Evolutionary conservation across 2,329 filamentous ascomycete species (phyloP), one percentile per base, ranked within the genome.

Genomic region (Stagonosporopsis cucurbitacearum): DNA sequence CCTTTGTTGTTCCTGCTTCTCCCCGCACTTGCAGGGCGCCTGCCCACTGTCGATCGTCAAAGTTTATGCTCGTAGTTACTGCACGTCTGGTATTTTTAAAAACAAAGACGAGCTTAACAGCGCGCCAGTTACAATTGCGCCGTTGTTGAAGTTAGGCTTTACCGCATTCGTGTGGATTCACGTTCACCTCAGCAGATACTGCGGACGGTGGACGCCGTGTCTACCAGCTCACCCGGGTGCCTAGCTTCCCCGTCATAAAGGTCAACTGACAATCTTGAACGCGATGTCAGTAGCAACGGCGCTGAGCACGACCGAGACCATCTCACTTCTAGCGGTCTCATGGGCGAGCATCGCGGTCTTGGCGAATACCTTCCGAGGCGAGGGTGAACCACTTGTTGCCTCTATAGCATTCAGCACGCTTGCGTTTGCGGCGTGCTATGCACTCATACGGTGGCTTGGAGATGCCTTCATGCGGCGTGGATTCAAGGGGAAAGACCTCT

Each of bases 391-490:
- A 33, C 84, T 99, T 67, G 83, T 96, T 64, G 94, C 92, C 9
- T 96, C 92, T 1, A 80, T 96, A 53, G 91, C 93, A 15, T 89
- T 98, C 67, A 95, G 91, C 69, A 86, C 89, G 20, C 81, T 96
- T 63, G 92, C 91, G 32, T 99, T 96, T 74, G 82, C 88, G 4
- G 86, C 89, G 43, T 87, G 87, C 58, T 98, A 91, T 76, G 87
- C 90, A 68, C 86, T 97, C 79, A 94, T 98, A 76, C 84, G 90
- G 80, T 98, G 94, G 94, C 88, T 97, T 6, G 94, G 94, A 1
- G 88, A 91, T 52, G 88, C 90, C 1, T 98, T 99, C 75, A 88
- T 97, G 73, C 87, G 85, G 65, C 91, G 91, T 33, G 95, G 94
- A 15, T 85, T 97, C 72, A 95, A 93, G 73, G 95, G 95, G 52